A percentile compares a stretch with the other conserved stretches of the same genome.
These are phyloP conservation scores for Rickenella mellea DNA, from an alignment of 768 basidiomycete genomes.

Conservation along the genomic window DNA sequence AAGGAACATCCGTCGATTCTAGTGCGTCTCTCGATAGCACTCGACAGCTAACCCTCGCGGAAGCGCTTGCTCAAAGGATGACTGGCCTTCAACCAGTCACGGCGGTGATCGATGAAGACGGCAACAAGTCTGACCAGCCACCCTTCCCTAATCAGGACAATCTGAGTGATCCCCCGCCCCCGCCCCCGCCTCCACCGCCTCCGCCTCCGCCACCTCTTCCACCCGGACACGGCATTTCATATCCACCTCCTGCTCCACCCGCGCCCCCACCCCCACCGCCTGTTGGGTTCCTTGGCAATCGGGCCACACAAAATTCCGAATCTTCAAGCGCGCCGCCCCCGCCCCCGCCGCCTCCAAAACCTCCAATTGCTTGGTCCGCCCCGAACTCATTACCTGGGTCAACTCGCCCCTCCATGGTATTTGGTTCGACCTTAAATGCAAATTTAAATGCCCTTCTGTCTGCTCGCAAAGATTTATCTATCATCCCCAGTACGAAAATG, in stretches of 20 bases:
- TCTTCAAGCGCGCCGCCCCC: conserved; percentile 19
- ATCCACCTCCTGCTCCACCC: conserved; percentile 19
- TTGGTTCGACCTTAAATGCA: conserved; percentile 32
- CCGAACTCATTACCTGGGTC: conserved; percentile 33
- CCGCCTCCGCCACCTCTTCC: conserved; percentile 20
- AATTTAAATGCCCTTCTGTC: conserved; percentile 47
- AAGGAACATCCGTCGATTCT: conserved; percentile 47
- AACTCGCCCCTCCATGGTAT: conserved; percentile 48
- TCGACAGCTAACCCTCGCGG: conserved; percentile 9
- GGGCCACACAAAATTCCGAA: conserved; percentile 13
- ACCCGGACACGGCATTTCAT: conserved; percentile 8
- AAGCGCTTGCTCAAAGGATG: conserved; percentile 1
- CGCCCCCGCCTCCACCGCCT: conserved; percentile 15
- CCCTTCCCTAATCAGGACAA: conserved; percentile 26
- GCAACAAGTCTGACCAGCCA: conserved; percentile 17
- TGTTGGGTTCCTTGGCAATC: conserved; percentile 18
- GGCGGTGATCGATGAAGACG: neutral
- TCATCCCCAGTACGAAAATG: conserved; percentile 86
- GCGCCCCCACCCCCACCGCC: conserved; percentile 30
- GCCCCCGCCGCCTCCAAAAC: conserved; percentile 29
- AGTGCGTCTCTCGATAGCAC: conserved; percentile 28
- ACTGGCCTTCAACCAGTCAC: neutral
- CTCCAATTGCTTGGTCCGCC: conserved; percentile 22
- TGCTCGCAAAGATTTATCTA: conserved; percentile 74
- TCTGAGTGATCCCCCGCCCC: conserved; percentile 7